Percentiles rank a stretch among this genome's conserved stretches.
Conservation (phyloP, 2,329 filamentous ascomycete genomes). For the Sporothrix sp. region DNA sequence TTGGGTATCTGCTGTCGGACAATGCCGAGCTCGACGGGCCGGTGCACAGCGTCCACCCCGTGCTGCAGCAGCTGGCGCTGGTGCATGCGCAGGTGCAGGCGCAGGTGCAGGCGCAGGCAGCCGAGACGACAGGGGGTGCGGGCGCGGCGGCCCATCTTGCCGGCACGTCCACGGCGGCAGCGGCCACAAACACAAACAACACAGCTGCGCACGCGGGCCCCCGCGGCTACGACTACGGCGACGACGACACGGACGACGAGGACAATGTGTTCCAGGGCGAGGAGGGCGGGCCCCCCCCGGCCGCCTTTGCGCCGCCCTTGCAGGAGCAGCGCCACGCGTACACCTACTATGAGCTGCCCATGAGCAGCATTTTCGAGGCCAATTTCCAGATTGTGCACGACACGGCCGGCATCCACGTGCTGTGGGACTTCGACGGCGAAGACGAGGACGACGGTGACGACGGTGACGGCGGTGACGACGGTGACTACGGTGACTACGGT, state of each 20-base stretch:
- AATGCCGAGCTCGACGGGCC: not conserved
- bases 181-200: too few species aligned
- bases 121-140: too few species aligned
- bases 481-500: not conserved
- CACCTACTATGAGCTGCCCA: not conserved
- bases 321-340: not conserved
- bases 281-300: constrained; percentile 13
- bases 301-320: not conserved
- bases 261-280: constrained; percentile 15
- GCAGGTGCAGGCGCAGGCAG: too few species aligned
- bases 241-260: constrained; percentile 12
- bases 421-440: constrained; percentile 19
- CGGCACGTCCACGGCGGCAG: too few species aligned
- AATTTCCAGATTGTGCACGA: not conserved
- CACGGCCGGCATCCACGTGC: not conserved
- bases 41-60: too few species aligned
- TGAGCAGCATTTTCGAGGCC: not conserved
- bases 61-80: too few species aligned
- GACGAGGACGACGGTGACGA: constrained; percentile 14
- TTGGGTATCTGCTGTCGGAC: constrained; percentile 10
- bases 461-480: constrained; percentile 19
- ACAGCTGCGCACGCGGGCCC: too few species aligned
- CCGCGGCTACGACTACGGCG: not conserved
- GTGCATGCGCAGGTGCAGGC: too few species aligned
- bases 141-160: too few species aligned